Evolutionary conservation across 2,329 filamentous ascomycete species (phyloP).

Genomic region (Keithomyces neogunnii): DNA sequence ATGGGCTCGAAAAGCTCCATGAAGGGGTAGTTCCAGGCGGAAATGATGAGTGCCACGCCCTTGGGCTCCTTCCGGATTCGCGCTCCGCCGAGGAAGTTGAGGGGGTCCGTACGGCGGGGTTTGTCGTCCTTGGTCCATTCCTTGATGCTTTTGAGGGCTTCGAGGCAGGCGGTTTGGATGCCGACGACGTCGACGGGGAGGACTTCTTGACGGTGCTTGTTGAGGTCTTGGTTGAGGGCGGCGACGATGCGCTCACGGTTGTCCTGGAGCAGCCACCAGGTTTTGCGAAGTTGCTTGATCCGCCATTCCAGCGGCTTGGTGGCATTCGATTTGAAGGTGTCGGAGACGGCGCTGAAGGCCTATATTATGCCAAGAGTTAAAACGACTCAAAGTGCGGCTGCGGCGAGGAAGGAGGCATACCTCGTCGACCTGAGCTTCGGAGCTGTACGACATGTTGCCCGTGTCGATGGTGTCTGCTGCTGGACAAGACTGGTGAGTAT

Average conservation of each 20-base stretch:
- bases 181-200: conserved; percentile 20
- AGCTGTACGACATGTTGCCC: conserved; percentile 5
- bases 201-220: conserved; percentile 25
- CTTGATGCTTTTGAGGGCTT: conserved; percentile 28
- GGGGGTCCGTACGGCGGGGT: conserved; percentile 16
- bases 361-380: not conserved
- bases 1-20: conserved; percentile 28
- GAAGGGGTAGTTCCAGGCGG: conserved; percentile 38
- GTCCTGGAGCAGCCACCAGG: conserved; percentile 32
- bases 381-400: not conserved
- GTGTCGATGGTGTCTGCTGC: no score
- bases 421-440: conserved; percentile 7
- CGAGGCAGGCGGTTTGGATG: conserved; percentile 26
- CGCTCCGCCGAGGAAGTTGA: conserved; percentile 21
- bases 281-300: conserved; percentile 31
- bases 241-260: conserved; percentile 24
- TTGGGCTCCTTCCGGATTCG: conserved; percentile 32
- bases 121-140: conserved; percentile 29
- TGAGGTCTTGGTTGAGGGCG: conserved; percentile 25
- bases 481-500: no score
- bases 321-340: conserved; percentile 9
- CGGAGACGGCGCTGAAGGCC: conserved; percentile 5
- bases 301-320: conserved; percentile 30
- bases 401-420: not conserved
- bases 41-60: conserved; percentile 34